Base-by-base conservation (phyloP, 2,329 filamentous ascomycete species). In the Aspergillus candidus region DNA sequence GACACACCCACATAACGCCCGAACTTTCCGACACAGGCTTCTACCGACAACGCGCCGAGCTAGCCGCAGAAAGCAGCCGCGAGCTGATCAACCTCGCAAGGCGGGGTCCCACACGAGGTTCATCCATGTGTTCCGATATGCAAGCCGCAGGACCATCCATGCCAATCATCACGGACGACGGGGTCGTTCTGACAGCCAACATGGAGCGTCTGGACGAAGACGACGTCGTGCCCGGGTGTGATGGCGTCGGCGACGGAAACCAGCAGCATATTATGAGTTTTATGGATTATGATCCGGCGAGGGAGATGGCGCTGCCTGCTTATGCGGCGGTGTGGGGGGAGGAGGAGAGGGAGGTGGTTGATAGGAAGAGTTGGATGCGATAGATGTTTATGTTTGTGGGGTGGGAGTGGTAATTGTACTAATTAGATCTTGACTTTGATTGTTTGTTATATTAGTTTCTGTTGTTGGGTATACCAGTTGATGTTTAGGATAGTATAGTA, bases 11-110 rank as follows among this genome's bases (percentile, higher is more conserved):
- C 4, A 34, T 32, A 2, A 50, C 56, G 10, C 47, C 52, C 6
- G 61, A 65, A 22, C 56, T 64, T 29, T 50, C 50, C 32, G 60
- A 61, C 36, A 63, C 60, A 14, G 55, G 53, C 3, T 57, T 62
- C 49, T 51, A 54, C 43, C 56, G 52, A 1, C 46, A 43, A 30
- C 52, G 57, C 13, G 54, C 51, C 4, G 61, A 65, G 42, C 47
- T 65, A 30, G 41, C 61, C 1, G 46, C 50, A 1, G 18, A 50
- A 13, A 44, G 54, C 2, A 47, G 49, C n/a, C 52, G 58, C 15
- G 61, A 63, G 40, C 46, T 63, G 2, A 63, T 65, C 35, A 65
- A 63, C 15, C 15, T 56, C 2, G 54, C 58, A 0, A 34, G 22
- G 3, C 22, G 22, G 22, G 22, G 22, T 27, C 22, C 22, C 22